Evolutionary conservation across 1,139 yeast species (phyloP), one percentile per base, ranked within the genome.

Genomic region (Geotrichum cucujoidarum): DNA sequence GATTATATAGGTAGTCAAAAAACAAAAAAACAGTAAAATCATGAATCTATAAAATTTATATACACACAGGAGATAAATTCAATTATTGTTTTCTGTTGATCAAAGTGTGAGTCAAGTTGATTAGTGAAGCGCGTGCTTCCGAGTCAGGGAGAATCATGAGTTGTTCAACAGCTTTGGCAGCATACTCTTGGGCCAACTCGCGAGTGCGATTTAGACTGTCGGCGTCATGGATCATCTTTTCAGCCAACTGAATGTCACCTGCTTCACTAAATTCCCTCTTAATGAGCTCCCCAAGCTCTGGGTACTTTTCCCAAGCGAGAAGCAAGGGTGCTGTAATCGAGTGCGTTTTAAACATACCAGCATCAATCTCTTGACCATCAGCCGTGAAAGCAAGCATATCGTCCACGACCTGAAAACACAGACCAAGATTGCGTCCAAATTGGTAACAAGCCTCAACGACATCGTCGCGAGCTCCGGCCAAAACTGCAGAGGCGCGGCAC

Each of bases 281-380:
- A 57, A 92, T 89, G 62, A 90, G 69, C 27, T 79, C 81, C 1
- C 97, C 97, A 47, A 92, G 71, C 53, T 82, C 84, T 0, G 96
- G 95, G 59, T 78, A 80, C 63, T 83, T 79, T 61, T 78, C 80
- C 98, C 98, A 92, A 1, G 98, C 97, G 69, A 77, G 92, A 49
- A 92, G 71, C 2, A 92, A 89, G 2, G 98, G 98, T 0, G 97
- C 97, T 1, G 98, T 92, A 1, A 97, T 97, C 35, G 98, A 98
- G 53, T 92, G 71, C 45, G 85, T 78, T 30, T 77, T 76, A 29
- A 87, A 88, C 36, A 90, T 80, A n/a, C n/a, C n/a, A n/a, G n/a
- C n/a, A n/a, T n/a, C n/a, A n/a, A n/a, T n/a, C n/a, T n/a, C n/a
- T n/a, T n/a, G n/a, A n/a, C n/a, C n/a, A n/a, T n/a, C n/a, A 20